These are phyloP conservation scores for Ustilago crameri DNA, from an alignment of 1,284 basidiomycete genomes.

Conservation along the genomic window DNA sequence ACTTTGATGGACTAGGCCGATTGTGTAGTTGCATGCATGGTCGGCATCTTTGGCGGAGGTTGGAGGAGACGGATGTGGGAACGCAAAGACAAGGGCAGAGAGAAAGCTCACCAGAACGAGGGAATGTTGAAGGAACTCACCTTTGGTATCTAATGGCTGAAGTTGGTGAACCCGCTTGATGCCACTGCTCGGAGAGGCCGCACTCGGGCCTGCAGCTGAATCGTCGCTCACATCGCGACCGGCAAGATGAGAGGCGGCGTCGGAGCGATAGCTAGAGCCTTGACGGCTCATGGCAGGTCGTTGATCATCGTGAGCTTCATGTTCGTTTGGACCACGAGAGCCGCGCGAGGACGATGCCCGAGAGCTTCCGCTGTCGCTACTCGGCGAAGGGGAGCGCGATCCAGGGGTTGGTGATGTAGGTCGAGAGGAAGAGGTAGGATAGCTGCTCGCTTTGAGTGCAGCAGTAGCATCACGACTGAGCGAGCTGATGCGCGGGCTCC, in stretches of 20 bases:
- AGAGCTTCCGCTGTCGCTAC: constrained; percentile 30
- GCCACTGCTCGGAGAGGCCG: constrained; percentile 19
- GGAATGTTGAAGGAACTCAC: constrained; percentile 24
- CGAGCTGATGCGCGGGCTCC: constrained; percentile 61
- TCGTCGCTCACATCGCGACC: constrained; percentile 11
- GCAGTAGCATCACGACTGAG: constrained; percentile 61
- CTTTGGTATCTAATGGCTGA: constrained; percentile 47
- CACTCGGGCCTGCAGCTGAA: not conserved
- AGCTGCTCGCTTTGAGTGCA: constrained; percentile 45
- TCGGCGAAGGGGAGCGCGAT: constrained; percentile 50
- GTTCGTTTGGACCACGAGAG: constrained; percentile 1
- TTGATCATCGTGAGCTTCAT: constrained; percentile 1
- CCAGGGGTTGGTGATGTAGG: constrained; percentile 49
- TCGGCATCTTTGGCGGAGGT: not conserved
- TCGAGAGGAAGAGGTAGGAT: constrained; percentile 60
- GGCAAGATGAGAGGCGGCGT: constrained; percentile 2
- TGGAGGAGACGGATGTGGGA: not conserved
- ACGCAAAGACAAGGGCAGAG: constrained; percentile 7
- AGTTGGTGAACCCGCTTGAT: constrained; percentile 28
- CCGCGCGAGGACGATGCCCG: constrained; percentile 16
- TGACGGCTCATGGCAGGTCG: constrained; percentile 19
- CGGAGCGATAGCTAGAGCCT: constrained; percentile 23
- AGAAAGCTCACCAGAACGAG: constrained; percentile 1
- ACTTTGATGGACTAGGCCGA: too few species aligned
- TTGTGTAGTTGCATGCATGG: too few species aligned